Evolutionary conservation across 345 rosid genomes (phyloP), one percentile per base, ranked within the genome.

Genomic region (Leavenworthia alabamica): DNA sequence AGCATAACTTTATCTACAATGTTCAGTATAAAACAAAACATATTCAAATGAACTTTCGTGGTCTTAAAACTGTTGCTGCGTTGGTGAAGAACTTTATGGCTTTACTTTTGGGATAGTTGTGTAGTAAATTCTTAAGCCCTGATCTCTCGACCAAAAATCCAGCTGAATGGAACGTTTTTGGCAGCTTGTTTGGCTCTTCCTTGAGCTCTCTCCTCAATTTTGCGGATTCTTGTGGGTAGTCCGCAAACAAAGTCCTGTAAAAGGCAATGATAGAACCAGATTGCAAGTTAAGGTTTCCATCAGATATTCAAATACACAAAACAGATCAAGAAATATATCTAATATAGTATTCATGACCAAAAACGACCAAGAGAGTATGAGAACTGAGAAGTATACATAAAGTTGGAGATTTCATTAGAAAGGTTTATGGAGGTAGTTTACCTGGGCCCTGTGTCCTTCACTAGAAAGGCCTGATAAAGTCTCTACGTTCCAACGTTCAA

Each of bases 121-220:
- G 17, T 16, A 13, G 31, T 54, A 19, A 65, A 54, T 55, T 59
- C 42, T 71, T 43, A 85, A 43, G 76, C 75, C 55, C 56, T 62
- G 56, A 85, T 70, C 58, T 82, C 55, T 47, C 78, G 75, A 10
- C 79, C 80, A 15, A 77, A 85, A 16, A 81, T 66, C 91, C 88
- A 85, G 51, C 86, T 85, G 73, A 85, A 80, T 54, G 86, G 82
- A 37, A 72, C 28, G 44, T 64, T 33, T 45, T 36, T 7, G 15
- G 78, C 56, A 12, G 76, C 70, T 70, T 83, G 68, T 64, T 85
- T 82, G 12, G 81, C 82, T 77, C 83, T 67, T 19, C 67, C 83
- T 29, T 74, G 81, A 52, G 88, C 81, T 62, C 88, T 74, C 75
- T 85, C 91, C 65, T 82, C 88, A 63, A 85, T 64, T 64, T 50